Base-by-base conservation (phyloP, 768 basidiomycete genomes). In the Termitomyces sp. region DNA sequence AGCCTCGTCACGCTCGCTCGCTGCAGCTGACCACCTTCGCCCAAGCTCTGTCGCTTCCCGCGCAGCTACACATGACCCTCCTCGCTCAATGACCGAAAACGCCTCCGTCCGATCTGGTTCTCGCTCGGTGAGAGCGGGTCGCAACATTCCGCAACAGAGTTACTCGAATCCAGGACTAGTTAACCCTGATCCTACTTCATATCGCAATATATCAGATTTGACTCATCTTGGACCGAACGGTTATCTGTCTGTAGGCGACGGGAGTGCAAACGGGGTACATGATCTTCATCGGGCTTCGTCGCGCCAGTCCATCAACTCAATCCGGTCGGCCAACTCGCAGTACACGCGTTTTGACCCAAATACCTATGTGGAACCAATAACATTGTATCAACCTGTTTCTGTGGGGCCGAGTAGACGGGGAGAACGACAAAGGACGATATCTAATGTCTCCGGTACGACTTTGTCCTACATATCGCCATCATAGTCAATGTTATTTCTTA, bases 281-380 rank as follows among this genome's bases (percentile, higher is more conserved):
- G 20, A 36, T 14, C 52, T 62, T 28, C 38, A 55, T 24, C 61
- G 58, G 9, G 44, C 54, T 5, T 11, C 55, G 11, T 62, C 61
- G 5, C 60, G 57, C 28, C 56, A 51, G 32, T 62, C 61, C 9
- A 60, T 57, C 46, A 47, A 18, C 3, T 62, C 61, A 16, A 20
- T 47, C 3, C 47, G 41, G 38, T 62, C 61, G 22, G 54, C 47
- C 7, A 50, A 50, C 38, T 62, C 61, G 9, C 56, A 52, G 50
- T 62, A 62, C 36, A 32, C 52, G 14, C 52, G 24, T 46, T 62
- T 52, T n/a, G 52, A 59, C 30, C 52, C 40, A 3, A 26, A n/a
- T 18, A 30, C 48, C 10, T 62, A 62, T 49, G 28, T 52, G 53
- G 61, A 62, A 18, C 61, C 61, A 26, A 58, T 38, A 5, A 44